These are phyloP conservation scores for Lachnellula occidentalis DNA, from an alignment of 2,329 filamentous ascomycete species.

Conservation along the genomic window DNA sequence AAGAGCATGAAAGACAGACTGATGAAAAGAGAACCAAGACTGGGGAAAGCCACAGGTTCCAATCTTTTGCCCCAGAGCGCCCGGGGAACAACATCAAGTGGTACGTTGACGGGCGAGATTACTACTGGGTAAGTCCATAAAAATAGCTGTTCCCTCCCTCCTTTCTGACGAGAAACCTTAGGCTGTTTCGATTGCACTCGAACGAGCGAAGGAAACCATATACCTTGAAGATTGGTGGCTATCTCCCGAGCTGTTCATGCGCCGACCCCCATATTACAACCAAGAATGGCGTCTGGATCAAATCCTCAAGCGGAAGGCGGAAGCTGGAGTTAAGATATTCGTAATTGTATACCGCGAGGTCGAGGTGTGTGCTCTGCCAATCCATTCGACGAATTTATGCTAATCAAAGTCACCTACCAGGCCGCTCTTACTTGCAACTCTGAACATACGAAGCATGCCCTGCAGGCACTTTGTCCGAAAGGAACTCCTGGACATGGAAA, in stretches of 20 bases:
- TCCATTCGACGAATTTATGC: neutral
- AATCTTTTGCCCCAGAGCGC: slow-evolving; percentile 85
- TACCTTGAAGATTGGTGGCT: slow-evolving; percentile 99
- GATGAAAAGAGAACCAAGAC: slow-evolving; percentile 74
- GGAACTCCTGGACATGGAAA: slow-evolving; percentile 80
- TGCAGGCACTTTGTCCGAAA: slow-evolving; percentile 73
- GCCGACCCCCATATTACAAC: slow-evolving; percentile 74
- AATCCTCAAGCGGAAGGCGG: slow-evolving; percentile 79
- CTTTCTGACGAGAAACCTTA: slow-evolving; percentile 13
- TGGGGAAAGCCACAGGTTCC: slow-evolving; percentile 70
- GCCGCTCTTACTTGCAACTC: slow-evolving; percentile 88
- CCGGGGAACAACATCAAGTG: slow-evolving; percentile 87
- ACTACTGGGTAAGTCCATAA: slow-evolving; percentile 63
- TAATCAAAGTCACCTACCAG: slow-evolving; percentile 42
- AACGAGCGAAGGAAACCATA: slow-evolving; percentile 84
- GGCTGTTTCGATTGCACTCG: slow-evolving; percentile 83
- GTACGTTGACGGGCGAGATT: slow-evolving; percentile 94
- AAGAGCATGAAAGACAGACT: slow-evolving; percentile 79
- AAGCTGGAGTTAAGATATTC: slow-evolving; percentile 91
- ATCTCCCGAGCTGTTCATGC: slow-evolving; percentile 79
- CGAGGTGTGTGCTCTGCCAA: slow-evolving; percentile 16
- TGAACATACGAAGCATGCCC: slow-evolving; percentile 81
- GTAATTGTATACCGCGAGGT: slow-evolving; percentile 85
- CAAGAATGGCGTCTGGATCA: slow-evolving; percentile 86
- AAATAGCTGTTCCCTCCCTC: neutral